Evolutionary conservation across 345 rosid species (phyloP), one percentile per base, ranked within the genome.

Genomic region (Eucalyptus marginata): DNA sequence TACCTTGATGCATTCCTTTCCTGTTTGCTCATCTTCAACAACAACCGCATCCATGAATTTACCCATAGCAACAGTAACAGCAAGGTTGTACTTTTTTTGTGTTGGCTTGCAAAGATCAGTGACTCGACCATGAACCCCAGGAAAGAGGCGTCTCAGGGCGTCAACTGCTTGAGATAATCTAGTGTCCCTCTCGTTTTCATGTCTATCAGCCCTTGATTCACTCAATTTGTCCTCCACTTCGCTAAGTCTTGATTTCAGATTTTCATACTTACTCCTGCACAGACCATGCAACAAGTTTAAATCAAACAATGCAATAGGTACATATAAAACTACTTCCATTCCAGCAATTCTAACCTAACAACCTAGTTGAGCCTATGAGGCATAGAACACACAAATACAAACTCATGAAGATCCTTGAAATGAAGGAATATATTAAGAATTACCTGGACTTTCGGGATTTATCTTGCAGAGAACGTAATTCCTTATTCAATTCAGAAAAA

Each of bases 1-100:
- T 93, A 98, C 99, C 99, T 98, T 98, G 92, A 98, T 97, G 93
- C 99, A 97, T 94, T 96, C 99, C 93, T 97, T 98, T 89, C 99
- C 99, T 2, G 97, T 97, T 88, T 87, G 92, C 94, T 98, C 99
- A 94, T 98, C 98, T 91, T 98, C 99, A 49, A 97, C 99, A 86
- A 98, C 99, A 68, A 97, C 97, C 7, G 99, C 97, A 94, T 98
- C 99, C 99, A 98, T 98, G 92, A 98, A 98, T 94, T 90, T 96
- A 49, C 99, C 99, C 99, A 98, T 98, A 50, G 98, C 97, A 90
- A 98, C 99, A 88, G 99, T 98, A 90, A 98, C 96, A 89, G 99
- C 99, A 92, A 98, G 98, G 91, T 98, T 95, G 92, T 96, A 97
- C 91, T 98, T 98, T 93, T 96, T 95, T 90, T 92, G 95, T 62